phyloP scores from a whole-genome alignment of 2,329 filamentous ascomycete species.

The Verticillium tricorpus region DNA sequence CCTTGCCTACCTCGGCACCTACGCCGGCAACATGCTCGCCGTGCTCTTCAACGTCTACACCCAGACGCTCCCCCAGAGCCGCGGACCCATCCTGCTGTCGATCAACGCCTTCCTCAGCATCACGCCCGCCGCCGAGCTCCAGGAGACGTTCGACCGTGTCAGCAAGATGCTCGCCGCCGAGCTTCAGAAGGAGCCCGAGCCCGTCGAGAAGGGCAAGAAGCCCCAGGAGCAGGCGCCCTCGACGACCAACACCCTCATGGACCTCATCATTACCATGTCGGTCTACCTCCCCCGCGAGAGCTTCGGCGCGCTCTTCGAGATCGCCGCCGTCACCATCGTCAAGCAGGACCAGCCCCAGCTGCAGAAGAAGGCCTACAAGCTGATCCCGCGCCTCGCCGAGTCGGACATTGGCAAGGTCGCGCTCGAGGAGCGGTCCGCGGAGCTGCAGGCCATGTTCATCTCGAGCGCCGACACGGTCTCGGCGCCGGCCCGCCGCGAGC shows the following conservation, averaged over 20 bases:
- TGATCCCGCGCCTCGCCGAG: conserved; percentile 84
- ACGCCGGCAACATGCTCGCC: conserved; percentile 84
- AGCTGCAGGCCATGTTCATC: conserved; percentile 79
- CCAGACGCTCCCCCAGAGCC: conserved; percentile 87
- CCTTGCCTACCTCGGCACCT: conserved; percentile 71
- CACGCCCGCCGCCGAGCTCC: conserved; percentile 70
- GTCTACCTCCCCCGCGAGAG: conserved; percentile 86
- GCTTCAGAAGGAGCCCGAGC: conserved; percentile 48
- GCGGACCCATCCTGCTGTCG: conserved; percentile 86
- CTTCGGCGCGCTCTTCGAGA: conserved; percentile 79
- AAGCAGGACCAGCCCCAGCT: conserved; percentile 82
- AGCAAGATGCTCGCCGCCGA: conserved; percentile 76
- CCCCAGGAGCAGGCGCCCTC: conserved; percentile 73
- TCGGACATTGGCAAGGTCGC: conserved; percentile 75
- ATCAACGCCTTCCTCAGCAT: conserved; percentile 95
- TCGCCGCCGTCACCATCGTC: conserved; percentile 77
- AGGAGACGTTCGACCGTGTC: conserved; percentile 84
- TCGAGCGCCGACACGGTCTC: conserved; percentile 79
- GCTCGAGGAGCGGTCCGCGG: conserved; percentile 66
- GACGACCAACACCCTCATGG: conserved; percentile 91
- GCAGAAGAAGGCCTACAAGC: conserved; percentile 98
- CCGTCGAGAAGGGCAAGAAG: conserved; percentile 59
- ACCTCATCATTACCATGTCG: conserved; percentile 93
- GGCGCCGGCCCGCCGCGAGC: conserved; percentile 79
- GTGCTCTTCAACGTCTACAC: conserved; percentile 99